Conservation (phyloP, 306 rosid species). For the Crotalaria pallida region DNA sequence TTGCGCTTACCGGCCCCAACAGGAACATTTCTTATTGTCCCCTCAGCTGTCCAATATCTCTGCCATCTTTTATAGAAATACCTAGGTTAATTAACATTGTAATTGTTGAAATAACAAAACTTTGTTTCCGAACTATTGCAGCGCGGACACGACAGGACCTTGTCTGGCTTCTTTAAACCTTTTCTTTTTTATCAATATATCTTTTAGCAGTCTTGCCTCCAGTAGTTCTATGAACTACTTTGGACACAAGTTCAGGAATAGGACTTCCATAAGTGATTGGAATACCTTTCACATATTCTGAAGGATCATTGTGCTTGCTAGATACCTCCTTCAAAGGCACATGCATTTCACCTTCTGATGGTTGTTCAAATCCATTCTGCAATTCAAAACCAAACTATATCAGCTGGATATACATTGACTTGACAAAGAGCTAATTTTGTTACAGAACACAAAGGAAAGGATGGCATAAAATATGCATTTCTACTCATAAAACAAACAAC, state of each 20-base stretch:
- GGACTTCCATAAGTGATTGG: background rate
- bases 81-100: conserved; percentile 60
- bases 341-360: conserved; percentile 14
- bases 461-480: background rate
- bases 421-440: background rate
- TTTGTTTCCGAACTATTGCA: conserved; percentile 55
- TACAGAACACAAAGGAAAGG: background rate
- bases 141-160: conserved; percentile 59
- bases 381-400: conserved; percentile 11
- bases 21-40: conserved; percentile 57
- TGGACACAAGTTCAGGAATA: conserved; percentile 1
- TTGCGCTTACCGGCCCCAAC: conserved; percentile 61
- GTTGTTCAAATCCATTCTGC: conserved; percentile 35
- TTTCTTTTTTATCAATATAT: conserved; percentile 34
- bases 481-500: background rate
- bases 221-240: conserved; percentile 17
- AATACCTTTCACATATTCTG: background rate
- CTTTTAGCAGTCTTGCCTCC: conserved; percentile 20
- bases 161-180: conserved; percentile 42
- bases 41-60: conserved; percentile 73
- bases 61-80: conserved; percentile 63
- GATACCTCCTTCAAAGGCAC: conserved; percentile 2
- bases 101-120: no score
- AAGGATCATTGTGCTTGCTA: conserved; percentile 13
- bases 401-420: background rate